These are phyloP conservation scores for Turritis glabra DNA, from an alignment of 345 rosid genomes.

Conservation along the genomic window DNA sequence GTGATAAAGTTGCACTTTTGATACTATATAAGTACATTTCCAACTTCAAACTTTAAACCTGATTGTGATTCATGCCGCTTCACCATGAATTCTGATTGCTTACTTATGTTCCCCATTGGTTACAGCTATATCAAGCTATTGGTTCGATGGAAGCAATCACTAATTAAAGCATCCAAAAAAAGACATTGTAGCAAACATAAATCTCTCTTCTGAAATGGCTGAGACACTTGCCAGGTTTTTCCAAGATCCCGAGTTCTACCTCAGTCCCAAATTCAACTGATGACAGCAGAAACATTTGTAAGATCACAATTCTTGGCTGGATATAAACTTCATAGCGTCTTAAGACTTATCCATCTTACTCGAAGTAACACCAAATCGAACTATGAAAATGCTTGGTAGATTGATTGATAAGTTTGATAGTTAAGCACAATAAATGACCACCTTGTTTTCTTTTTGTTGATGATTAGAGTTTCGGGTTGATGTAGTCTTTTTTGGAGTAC, in stretches of 20 bases:
- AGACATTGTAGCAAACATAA: slow-evolving; percentile 68
- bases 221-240: slow-evolving; percentile 63
- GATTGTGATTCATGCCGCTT: background rate
- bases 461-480: background rate
- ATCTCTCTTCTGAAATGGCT: slow-evolving; percentile 82
- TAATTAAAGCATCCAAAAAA: slow-evolving; percentile 82
- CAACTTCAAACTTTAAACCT: background rate
- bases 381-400: background rate
- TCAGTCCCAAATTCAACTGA: slow-evolving; percentile 63
- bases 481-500: no score
- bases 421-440: background rate
- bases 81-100: background rate
- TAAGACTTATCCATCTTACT: slow-evolving; percentile 1
- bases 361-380: background rate
- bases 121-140: slow-evolving; percentile 82
- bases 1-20: background rate
- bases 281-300: background rate
- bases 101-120: slow-evolving; percentile 8
- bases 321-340: background rate
- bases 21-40: background rate
- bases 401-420: background rate
- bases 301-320: background rate
- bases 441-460: background rate
- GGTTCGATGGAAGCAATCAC: slow-evolving; percentile 88
- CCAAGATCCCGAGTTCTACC: slow-evolving; percentile 75